Conservation (phyloP, 2,329 filamentous ascomycete genomes). For the Tolypocladium amazonense region DNA sequence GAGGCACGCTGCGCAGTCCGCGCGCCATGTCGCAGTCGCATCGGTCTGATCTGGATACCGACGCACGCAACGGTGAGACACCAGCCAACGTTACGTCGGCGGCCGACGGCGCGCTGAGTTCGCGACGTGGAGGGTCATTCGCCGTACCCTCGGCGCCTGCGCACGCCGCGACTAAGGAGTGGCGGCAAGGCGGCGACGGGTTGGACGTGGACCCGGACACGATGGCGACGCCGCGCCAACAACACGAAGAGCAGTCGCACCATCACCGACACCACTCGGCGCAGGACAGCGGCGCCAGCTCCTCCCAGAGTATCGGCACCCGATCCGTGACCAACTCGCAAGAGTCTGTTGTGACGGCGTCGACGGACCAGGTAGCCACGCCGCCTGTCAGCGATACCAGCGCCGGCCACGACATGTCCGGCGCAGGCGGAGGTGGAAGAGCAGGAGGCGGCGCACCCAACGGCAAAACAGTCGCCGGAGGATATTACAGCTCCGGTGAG, state of each 20-base stretch:
- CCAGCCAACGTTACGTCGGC: background rate
- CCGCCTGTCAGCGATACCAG: constrained; percentile 15
- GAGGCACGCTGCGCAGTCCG: background rate
- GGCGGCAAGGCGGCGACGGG: background rate
- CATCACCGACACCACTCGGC: background rate
- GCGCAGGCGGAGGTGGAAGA: too few species aligned
- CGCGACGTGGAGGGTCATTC: background rate
- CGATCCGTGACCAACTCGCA: constrained; percentile 13
- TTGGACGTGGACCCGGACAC: constrained; percentile 2
- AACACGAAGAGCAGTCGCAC: background rate
- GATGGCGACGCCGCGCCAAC: constrained; percentile 1
- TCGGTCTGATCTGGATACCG: background rate
- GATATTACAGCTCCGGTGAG: background rate
- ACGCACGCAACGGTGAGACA: background rate
- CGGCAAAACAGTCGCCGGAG: background rate
- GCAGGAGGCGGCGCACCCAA: background rate
- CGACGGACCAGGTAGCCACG: constrained; percentile 16
- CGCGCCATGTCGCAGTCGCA: background rate
- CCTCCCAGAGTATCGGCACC: constrained; percentile 5
- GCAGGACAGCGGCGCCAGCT: constrained; percentile 4
- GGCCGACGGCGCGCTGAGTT: background rate
- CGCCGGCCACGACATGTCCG: constrained; percentile 3
- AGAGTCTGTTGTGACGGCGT: constrained; percentile 15
- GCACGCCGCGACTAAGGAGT: background rate
- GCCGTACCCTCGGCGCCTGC: background rate